These are phyloP conservation scores for Biscogniauxia mediterranea DNA, from an alignment of 2,329 filamentous ascomycete species.

Conservation along the genomic window DNA sequence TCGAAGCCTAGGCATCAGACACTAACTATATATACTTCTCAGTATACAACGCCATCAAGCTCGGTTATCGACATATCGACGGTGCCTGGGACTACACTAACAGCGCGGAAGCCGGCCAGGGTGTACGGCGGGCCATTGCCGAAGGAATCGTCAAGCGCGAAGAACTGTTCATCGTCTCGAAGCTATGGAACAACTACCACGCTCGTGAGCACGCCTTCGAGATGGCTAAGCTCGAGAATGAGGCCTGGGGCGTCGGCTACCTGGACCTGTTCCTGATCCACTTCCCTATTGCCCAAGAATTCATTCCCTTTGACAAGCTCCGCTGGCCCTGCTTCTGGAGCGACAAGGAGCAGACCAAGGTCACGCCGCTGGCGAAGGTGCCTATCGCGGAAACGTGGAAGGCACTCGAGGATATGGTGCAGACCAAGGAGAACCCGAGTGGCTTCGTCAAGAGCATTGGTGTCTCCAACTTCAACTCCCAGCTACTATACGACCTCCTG, in stretches of 20 bases:
- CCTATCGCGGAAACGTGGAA: conserved; percentile 79
- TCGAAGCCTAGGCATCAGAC: not conserved
- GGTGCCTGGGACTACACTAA: conserved; percentile 60
- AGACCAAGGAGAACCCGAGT: conserved; percentile 49
- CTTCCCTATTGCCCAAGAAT: conserved; percentile 49
- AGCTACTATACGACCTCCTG: conserved; percentile 75
- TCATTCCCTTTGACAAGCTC: conserved; percentile 41
- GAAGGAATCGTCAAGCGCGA: conserved; percentile 62
- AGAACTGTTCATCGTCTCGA: conserved; percentile 65
- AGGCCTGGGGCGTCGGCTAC: conserved; percentile 63
- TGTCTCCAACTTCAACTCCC: conserved; percentile 77
- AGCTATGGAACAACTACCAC: conserved; percentile 66
- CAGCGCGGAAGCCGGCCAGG: conserved; percentile 63
- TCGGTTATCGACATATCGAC: conserved; percentile 53
- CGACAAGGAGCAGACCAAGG: conserved; percentile 45
- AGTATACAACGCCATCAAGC: conserved; percentile 62
- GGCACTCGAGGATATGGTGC: conserved; percentile 74
- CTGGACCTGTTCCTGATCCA: conserved; percentile 71
- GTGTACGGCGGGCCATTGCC: conserved; percentile 54
- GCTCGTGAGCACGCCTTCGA: conserved; percentile 59
- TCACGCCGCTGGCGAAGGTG: conserved; percentile 56
- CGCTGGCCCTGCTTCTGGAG: conserved; percentile 38
- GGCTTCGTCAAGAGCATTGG: conserved; percentile 73
- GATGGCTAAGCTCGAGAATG: conserved; percentile 59
- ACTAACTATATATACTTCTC: conserved; percentile 41